These are phyloP conservation scores for Avicennia marina DNA, from an alignment of 257 asterid species.

Conservation along the genomic window DNA sequence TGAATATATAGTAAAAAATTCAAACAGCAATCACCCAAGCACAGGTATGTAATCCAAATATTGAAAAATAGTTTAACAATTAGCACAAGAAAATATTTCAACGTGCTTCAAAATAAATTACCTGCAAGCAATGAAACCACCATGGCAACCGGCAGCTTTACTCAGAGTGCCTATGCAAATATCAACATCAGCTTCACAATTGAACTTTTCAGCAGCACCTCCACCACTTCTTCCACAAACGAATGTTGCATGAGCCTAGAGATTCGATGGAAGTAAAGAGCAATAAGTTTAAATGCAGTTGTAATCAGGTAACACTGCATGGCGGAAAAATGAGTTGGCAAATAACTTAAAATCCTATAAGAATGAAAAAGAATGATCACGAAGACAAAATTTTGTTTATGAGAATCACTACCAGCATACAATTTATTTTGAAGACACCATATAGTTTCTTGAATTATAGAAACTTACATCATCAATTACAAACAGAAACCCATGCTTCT, in stretches of 20 bases:
- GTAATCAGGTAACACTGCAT: neutral
- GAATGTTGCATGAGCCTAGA: conserved; percentile 94
- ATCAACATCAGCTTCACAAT: conserved; percentile 78
- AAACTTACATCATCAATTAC: conserved; percentile 93
- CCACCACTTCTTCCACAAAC: conserved; percentile 93
- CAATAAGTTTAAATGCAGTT: conserved; percentile 6
- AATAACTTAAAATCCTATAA: neutral
- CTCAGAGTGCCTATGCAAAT: conserved; percentile 90
- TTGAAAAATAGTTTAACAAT: neutral
- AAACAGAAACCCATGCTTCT: conserved; percentile 84
- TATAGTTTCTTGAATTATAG: conserved; percentile 7
- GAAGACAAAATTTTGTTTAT: neutral
- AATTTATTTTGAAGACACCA: neutral
- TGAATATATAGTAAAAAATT: too few species aligned
- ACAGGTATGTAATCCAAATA: neutral
- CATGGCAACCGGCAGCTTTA: conserved; percentile 98
- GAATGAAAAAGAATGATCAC: neutral
- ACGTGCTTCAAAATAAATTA: conserved; percentile 18
- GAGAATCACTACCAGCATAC: neutral
- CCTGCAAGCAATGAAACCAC: conserved; percentile 99
- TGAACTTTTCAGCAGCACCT: conserved; percentile 84
- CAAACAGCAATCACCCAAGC: neutral
- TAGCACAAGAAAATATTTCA: neutral
- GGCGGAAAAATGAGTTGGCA: neutral
- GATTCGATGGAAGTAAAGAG: conserved; percentile 9